phyloP scores from a whole-genome alignment of 768 basidiomycete species.

The Termitomyces sp. region DNA sequence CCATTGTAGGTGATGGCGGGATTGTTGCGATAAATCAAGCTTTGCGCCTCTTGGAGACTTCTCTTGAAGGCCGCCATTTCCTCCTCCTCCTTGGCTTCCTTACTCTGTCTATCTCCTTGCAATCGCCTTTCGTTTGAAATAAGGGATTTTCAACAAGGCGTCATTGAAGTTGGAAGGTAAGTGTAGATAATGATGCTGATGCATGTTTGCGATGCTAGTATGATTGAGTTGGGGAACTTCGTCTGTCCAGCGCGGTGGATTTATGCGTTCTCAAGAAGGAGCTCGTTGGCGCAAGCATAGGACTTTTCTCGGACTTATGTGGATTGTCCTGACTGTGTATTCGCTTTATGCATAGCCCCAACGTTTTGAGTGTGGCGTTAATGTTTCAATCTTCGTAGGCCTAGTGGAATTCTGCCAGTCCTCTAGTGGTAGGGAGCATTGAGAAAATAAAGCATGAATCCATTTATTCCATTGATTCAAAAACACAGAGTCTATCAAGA shows the following conservation, averaged over 20 bases:
- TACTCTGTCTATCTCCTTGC: not conserved
- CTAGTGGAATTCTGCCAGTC: not conserved
- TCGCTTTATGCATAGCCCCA: not conserved
- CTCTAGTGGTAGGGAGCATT: not conserved
- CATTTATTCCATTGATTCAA: not conserved
- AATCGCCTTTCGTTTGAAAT: not conserved
- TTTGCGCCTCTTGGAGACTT: conserved; percentile 3
- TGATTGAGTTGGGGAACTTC: not conserved
- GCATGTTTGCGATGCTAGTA: not conserved
- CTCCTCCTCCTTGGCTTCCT: not conserved
- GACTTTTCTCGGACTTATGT: not conserved
- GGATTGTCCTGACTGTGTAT: not conserved
- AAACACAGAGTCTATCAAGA: not conserved
- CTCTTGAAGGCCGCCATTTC: conserved; percentile 3
- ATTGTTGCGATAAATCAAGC: not conserved
- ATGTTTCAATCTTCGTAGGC: not conserved
- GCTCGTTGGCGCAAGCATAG: not conserved
- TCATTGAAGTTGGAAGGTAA: not conserved
- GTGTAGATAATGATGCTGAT: not conserved
- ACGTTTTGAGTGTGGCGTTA: not conserved
- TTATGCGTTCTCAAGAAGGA: conserved; percentile 2
- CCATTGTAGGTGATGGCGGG: not conserved
- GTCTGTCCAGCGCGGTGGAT: not conserved
- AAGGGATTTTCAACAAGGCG: not conserved
- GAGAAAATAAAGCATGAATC: too few species aligned